Evolutionary conservation across 768 basidiomycete species (phyloP).

Genomic region (Kwoniella sp.): DNA sequence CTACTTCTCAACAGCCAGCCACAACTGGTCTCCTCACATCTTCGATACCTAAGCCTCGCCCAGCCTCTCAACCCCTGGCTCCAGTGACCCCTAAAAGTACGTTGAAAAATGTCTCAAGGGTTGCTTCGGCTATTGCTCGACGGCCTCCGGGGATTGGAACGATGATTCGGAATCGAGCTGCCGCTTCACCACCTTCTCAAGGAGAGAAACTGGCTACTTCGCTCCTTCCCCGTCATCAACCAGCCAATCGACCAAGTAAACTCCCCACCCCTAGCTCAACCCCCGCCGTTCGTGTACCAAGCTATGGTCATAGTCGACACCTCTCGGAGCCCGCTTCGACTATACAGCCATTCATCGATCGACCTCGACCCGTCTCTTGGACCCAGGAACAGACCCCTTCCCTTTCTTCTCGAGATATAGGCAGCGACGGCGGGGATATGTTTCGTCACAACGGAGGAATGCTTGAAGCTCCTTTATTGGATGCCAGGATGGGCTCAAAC

Average conservation of each 20-base stretch:
- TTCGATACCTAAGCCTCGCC: neutral
- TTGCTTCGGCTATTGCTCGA: neutral
- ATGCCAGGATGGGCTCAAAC: constrained; percentile 1
- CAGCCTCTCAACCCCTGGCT: neutral
- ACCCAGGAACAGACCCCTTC: neutral
- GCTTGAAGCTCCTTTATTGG: neutral
- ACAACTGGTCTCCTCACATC: neutral
- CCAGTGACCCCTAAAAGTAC: no score
- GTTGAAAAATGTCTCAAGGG: no score
- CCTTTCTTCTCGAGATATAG: no score
- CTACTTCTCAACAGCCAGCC: neutral
- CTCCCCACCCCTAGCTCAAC: neutral
- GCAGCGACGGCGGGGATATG: no score
- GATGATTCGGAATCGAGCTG: constrained; percentile 1
- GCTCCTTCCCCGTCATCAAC: neutral
- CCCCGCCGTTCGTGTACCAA: neutral
- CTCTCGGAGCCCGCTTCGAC: neutral
- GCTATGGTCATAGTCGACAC: neutral
- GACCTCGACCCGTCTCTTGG: neutral
- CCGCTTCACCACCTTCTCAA: neutral
- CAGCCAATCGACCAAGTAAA: neutral
- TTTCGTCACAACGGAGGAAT: no score
- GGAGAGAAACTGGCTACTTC: constrained; percentile 1
- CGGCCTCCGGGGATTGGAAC: neutral
- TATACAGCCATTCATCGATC: neutral